A percentile compares a stretch with the other conserved stretches of the same genome.
Evolutionary conservation across 1,284 basidiomycete genomes (phyloP).

Genomic region (Sporisorium reilianum): DNA sequence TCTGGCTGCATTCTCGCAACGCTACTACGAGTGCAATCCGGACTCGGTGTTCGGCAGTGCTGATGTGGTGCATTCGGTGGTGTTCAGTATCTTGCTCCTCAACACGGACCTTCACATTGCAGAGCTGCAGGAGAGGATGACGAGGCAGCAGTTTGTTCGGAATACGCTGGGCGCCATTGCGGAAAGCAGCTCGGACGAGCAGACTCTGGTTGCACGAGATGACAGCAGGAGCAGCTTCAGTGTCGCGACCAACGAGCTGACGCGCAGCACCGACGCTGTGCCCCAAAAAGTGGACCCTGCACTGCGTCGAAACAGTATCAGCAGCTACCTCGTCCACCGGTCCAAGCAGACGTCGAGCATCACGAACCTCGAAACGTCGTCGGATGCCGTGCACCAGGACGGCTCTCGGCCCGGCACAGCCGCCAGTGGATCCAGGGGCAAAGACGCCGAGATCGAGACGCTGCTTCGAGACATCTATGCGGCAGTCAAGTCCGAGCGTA

Average conservation of each 20-base stretch:
- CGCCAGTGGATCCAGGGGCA: constrained; percentile 25
- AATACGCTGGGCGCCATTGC: constrained; percentile 87
- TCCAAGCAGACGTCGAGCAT: constrained; percentile 27
- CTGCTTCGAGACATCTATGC: constrained; percentile 86
- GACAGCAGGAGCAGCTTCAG: constrained; percentile 52
- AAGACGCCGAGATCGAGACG: constrained; percentile 32
- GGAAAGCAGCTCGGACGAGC: constrained; percentile 34
- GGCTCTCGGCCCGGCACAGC: constrained; percentile 16
- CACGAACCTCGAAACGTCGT: constrained; percentile 24
- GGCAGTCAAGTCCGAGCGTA: constrained; percentile 89
- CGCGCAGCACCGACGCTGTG: constrained; percentile 19
- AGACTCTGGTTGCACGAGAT: constrained; percentile 10
- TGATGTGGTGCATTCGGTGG: constrained; percentile 91
- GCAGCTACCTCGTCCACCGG: constrained; percentile 25
- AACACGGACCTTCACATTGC: constrained; percentile 98
- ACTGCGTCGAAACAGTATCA: constrained; percentile 23
- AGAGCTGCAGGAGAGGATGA: constrained; percentile 89
- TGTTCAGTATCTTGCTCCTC: constrained; percentile 91
- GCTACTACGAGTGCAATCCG: constrained; percentile 92
- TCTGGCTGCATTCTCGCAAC: constrained; percentile 85
- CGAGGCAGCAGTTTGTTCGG: constrained; percentile 88
- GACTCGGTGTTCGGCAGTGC: constrained; percentile 79
- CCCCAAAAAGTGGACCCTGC: constrained; percentile 6
- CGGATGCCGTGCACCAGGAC: constrained; percentile 16
- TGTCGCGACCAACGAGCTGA: constrained; percentile 7